Percentiles rank a stretch among this genome's conserved stretches.
Conservation (phyloP, 768 basidiomycete species). For the Pleurotus giganteus region DNA sequence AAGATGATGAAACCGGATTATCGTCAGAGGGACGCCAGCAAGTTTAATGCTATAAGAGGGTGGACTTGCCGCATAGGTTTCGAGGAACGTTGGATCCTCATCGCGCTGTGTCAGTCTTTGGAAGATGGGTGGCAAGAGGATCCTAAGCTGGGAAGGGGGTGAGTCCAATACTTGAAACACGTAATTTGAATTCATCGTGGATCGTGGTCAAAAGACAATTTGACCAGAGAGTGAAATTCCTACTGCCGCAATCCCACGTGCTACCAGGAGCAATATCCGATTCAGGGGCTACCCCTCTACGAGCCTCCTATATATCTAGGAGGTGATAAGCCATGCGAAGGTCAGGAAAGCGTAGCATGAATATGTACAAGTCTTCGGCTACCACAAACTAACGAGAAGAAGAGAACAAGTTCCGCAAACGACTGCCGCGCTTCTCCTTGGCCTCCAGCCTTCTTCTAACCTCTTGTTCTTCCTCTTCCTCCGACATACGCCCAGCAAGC, state of each 20-base stretch:
- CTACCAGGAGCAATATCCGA: no score
- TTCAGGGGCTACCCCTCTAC: no score
- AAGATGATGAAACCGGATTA: neutral
- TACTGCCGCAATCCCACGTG: no score
- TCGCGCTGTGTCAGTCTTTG: slow-evolving; percentile 19
- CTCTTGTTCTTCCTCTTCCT: slow-evolving; percentile 80
- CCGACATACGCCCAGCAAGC: slow-evolving; percentile 67
- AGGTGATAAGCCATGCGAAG: no score
- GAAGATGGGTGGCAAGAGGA: slow-evolving; percentile 20
- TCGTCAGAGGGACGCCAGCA: no score
- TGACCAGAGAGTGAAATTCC: no score
- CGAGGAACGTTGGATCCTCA: slow-evolving; percentile 19
- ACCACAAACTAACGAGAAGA: neutral
- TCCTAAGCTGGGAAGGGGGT: slow-evolving; percentile 10
- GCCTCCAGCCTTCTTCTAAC: slow-evolving; percentile 51
- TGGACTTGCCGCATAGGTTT: slow-evolving; percentile 16
- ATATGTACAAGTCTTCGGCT: neutral
- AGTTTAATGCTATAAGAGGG: neutral
- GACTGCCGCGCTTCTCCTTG: slow-evolving; percentile 44
- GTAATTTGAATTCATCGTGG: neutral
- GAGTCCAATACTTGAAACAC: neutral
- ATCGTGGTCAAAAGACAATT: neutral
- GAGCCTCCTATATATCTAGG: no score
- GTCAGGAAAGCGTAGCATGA: no score
- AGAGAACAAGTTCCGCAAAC: neutral